phyloP scores from a whole-genome alignment of 78 protist genomes.

The Planoprotostelium fungivorum region DNA sequence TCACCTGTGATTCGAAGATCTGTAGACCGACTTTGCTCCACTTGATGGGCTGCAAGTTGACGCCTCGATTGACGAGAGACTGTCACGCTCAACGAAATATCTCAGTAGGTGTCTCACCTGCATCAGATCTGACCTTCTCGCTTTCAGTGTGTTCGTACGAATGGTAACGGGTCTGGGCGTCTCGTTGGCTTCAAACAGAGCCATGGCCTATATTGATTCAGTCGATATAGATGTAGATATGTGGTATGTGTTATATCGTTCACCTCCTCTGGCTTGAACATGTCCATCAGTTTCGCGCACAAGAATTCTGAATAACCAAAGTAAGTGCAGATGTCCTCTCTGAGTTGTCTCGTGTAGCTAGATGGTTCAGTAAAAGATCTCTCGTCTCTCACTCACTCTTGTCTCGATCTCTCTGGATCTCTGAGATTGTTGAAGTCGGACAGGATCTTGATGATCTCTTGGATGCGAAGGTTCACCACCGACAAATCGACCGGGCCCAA shows the following conservation, averaged over 20 bases:
- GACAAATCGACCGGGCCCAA: conserved; percentile 32
- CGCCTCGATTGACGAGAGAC: conserved; percentile 76
- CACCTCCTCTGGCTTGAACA: conserved; percentile 79
- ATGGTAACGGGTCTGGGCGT: conserved; percentile 94
- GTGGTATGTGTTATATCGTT: background rate
- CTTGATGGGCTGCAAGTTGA: conserved; percentile 84
- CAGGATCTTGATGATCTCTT: conserved; percentile 38
- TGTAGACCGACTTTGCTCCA: conserved; percentile 94
- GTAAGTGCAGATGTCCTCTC: conserved; percentile 67
- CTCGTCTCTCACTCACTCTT: conserved; percentile 58
- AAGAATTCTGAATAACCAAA: conserved; percentile 81
- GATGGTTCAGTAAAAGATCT: background rate
- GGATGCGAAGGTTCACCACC: conserved; percentile 51
- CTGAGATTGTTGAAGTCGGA: conserved; percentile 18
- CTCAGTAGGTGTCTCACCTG: conserved; percentile 19
- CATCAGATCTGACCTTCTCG: conserved; percentile 83
- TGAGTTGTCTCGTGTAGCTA: conserved; percentile 69
- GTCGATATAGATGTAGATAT: background rate
- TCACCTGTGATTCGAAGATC: conserved; percentile 89
- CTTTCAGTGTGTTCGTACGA: conserved; percentile 94
- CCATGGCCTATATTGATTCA: conserved; percentile 29
- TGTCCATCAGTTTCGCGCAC: conserved; percentile 61
- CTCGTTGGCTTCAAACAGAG: conserved; percentile 91
- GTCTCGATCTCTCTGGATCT: conserved; percentile 12
- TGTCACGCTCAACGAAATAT: background rate